phyloP scores from a whole-genome alignment of 2,329 filamentous ascomycete species.

The Ophiognomonia clavigignenti-juglandacearum region DNA sequence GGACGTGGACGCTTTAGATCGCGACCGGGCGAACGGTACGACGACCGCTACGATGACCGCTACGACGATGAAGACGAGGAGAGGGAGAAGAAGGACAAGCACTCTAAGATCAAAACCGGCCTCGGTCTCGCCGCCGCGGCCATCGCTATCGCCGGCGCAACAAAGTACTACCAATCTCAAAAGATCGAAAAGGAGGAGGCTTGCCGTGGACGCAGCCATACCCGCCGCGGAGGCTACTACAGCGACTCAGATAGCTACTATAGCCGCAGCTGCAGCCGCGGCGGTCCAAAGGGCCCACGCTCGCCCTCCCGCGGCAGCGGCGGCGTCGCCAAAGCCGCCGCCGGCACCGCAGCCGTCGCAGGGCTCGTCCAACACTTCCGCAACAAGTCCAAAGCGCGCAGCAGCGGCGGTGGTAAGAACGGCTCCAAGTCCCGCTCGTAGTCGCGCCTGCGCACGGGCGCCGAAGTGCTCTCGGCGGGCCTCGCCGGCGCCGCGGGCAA shows the following conservation, averaged over 20 bases:
- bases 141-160: slow-evolving; percentile 59
- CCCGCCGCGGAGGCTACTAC: slow-evolving; percentile 31
- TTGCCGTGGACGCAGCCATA: slow-evolving; percentile 50
- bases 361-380: slow-evolving; percentile 55
- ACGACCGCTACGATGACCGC: slow-evolving; percentile 2
- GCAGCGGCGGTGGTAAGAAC: slow-evolving; percentile 16
- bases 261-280: slow-evolving; percentile 33
- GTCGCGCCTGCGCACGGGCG: slow-evolving; percentile 46
- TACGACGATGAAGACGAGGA: no score
- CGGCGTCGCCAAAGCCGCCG: slow-evolving; percentile 51
- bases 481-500: slow-evolving; percentile 56
- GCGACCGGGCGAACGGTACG: slow-evolving; percentile 21
- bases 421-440: slow-evolving; percentile 38
- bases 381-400: slow-evolving; percentile 40
- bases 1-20: slow-evolving; percentile 31
- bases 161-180: slow-evolving; percentile 58
- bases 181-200: slow-evolving; percentile 57
- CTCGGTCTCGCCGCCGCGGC: slow-evolving; percentile 60
- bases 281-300: not conserved
- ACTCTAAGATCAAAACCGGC: slow-evolving; percentile 53
- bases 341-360: slow-evolving; percentile 53
- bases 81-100: slow-evolving; percentile 26
- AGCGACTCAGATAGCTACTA: slow-evolving; percentile 36
- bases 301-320: slow-evolving; percentile 34
- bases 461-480: slow-evolving; percentile 56